A percentile compares a stretch with the other conserved stretches of the same genome.
phyloP scores from a whole-genome alignment of 1,284 basidiomycete genomes.

The Papiliotrema nemorosa region DNA sequence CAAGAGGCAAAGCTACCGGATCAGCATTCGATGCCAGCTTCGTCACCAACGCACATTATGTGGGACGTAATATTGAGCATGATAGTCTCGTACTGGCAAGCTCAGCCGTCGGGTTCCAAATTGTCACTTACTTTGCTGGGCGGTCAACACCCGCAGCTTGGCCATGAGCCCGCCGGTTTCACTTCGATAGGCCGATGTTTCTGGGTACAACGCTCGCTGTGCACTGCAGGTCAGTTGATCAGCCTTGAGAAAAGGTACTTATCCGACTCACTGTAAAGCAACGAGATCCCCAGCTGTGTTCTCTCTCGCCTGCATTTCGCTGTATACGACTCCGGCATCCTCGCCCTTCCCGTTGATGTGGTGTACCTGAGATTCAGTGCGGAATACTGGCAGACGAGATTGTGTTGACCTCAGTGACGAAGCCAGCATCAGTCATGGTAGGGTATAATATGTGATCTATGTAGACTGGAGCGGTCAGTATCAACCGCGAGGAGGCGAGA shows the following conservation, averaged over 20 bases:
- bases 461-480: conserved; percentile 59
- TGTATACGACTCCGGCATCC: conserved; percentile 94
- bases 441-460: conserved; percentile 97
- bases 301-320: conserved; percentile 97
- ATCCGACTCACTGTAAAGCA: conserved; percentile 70
- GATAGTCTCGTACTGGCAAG: conserved; percentile 76
- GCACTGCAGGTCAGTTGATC: conserved; percentile 54
- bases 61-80: conserved; percentile 86
- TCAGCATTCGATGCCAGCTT: conserved; percentile 48
- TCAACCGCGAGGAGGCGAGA: no score
- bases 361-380: conserved; percentile 60
- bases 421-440: conserved; percentile 85
- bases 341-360: conserved; percentile 88
- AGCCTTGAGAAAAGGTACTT: conserved; percentile 13
- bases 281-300: conserved; percentile 89
- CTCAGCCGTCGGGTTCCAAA: conserved; percentile 3
- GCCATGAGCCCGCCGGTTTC: conserved; percentile 97
- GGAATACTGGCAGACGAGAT: background rate
- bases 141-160: conserved; percentile 76
- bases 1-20: conserved; percentile 51
- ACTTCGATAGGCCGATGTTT: conserved; percentile 83
- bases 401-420: conserved; percentile 73
- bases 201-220: conserved; percentile 75
- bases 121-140: conserved; percentile 73
- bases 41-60: conserved; percentile 69